Evolutionary conservation across 208 protist species (phyloP).

Genomic region (Willaertia magna): DNA sequence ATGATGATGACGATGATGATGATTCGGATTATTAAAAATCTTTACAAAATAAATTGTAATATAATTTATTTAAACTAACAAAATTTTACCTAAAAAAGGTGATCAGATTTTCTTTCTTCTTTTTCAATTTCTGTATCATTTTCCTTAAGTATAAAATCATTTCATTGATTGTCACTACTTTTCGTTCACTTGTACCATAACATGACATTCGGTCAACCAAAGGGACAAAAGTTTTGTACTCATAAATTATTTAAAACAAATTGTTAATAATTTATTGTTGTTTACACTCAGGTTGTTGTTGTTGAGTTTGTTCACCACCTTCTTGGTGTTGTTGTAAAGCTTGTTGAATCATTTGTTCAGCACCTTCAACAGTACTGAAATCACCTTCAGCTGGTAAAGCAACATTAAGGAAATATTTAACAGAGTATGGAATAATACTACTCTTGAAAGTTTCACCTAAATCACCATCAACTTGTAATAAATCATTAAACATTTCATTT

Average conservation of each 20-base stretch:
- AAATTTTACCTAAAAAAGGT: not conserved
- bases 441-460: conserved; percentile 53
- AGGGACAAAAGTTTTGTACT: not conserved
- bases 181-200: too few species aligned
- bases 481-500: conserved; percentile 29
- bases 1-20: not conserved
- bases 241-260: not conserved
- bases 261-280: not conserved
- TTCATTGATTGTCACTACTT: too few species aligned
- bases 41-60: not conserved
- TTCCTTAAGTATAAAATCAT: too few species aligned
- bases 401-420: conserved; percentile 70
- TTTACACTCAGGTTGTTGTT: not conserved
- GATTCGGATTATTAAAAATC: not conserved
- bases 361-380: conserved; percentile 4
- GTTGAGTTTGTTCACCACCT: not conserved
- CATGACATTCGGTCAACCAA: too few species aligned
- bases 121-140: not conserved
- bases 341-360: not conserved
- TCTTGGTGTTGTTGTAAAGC: not conserved
- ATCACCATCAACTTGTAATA: conserved; percentile 49
- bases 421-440: conserved; percentile 58
- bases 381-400: conserved; percentile 45
- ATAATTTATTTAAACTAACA: too few species aligned
- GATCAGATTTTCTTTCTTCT: not conserved